Evolutionary conservation across 768 basidiomycete species (phyloP).

Genomic region (Podaxis sp.): DNA sequence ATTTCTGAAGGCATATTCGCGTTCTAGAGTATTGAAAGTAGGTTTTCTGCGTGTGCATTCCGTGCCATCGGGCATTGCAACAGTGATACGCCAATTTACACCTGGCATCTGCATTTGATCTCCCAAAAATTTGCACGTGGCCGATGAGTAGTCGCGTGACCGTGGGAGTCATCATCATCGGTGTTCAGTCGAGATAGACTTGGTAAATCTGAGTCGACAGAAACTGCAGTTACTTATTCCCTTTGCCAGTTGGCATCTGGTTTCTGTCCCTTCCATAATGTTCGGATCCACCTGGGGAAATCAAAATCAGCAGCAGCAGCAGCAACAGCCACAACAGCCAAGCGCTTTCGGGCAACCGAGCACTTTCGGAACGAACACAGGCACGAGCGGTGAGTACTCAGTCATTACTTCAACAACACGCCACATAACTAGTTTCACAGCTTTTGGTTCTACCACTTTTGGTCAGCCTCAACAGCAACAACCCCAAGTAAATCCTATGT

Average conservation of each 20-base stretch:
- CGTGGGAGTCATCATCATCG: constrained; percentile 15
- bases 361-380: constrained; percentile 49
- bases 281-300: constrained; percentile 72
- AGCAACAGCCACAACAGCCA: constrained; percentile 48
- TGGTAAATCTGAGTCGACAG: constrained; percentile 11
- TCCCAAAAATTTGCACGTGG: constrained; percentile 32
- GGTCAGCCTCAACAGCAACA: constrained; percentile 56
- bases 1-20: constrained; percentile 74
- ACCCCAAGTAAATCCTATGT: constrained; percentile 74
- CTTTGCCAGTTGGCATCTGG: neutral
- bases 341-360: constrained; percentile 69
- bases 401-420: constrained; percentile 17
- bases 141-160: constrained; percentile 11
- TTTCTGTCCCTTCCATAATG: constrained; percentile 37
- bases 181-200: neutral
- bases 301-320: constrained; percentile 60
- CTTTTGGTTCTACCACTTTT: constrained; percentile 57
- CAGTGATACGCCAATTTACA: neutral
- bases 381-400: constrained; percentile 33
- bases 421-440: constrained; percentile 29
- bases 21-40: constrained; percentile 77
- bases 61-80: constrained; percentile 50
- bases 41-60: constrained; percentile 32
- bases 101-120: neutral
- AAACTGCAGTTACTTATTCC: neutral